These are phyloP conservation scores for Aphanomyces euteiches DNA, from an alignment of 352 stramenopile species.

Conservation along the genomic window DNA sequence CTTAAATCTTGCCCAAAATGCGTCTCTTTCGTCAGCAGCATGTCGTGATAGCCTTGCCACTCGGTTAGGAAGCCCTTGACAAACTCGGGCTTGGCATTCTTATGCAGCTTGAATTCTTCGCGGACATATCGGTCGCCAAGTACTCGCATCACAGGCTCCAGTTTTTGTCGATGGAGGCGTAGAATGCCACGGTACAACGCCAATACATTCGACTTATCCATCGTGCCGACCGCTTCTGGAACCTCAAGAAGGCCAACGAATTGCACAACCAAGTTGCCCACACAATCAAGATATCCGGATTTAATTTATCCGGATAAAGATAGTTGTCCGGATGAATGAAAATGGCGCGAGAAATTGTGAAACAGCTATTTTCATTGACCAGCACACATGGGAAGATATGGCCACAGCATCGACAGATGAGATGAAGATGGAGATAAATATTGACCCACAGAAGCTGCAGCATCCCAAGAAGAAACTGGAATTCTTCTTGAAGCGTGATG, in stretches of 20 bases:
- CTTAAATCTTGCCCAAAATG: conserved; percentile 72
- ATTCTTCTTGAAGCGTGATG: not conserved
- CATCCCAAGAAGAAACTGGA: not conserved
- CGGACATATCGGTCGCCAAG: conserved; percentile 80
- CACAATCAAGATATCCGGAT: conserved; percentile 1
- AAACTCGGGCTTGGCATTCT: conserved; percentile 68
- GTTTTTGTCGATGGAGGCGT: conserved; percentile 64
- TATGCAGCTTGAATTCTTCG: conserved; percentile 83
- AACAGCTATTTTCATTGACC: not conserved
- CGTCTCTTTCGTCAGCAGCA: conserved; percentile 55
- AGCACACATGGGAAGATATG: not conserved
- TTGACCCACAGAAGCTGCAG: conserved; percentile 1
- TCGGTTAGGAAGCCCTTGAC: conserved; percentile 70
- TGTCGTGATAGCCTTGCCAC: conserved; percentile 66
- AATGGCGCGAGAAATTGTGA: not conserved
- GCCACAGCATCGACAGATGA: not conserved
- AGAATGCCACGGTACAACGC: conserved; percentile 75
- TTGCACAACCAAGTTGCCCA: not conserved
- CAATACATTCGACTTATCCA: conserved; percentile 45
- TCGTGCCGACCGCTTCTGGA: not conserved
- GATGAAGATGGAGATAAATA: conserved; percentile 20
- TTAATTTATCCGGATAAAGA: not conserved
- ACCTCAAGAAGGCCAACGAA: not conserved
- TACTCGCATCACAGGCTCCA: conserved; percentile 76
- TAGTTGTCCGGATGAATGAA: conserved; percentile 1